A percentile compares a stretch with the other conserved stretches of the same genome.
Evolutionary conservation across 495 filamentous ascomycete genomes (phyloP).

Genomic region (Penicillium coprophilum): DNA sequence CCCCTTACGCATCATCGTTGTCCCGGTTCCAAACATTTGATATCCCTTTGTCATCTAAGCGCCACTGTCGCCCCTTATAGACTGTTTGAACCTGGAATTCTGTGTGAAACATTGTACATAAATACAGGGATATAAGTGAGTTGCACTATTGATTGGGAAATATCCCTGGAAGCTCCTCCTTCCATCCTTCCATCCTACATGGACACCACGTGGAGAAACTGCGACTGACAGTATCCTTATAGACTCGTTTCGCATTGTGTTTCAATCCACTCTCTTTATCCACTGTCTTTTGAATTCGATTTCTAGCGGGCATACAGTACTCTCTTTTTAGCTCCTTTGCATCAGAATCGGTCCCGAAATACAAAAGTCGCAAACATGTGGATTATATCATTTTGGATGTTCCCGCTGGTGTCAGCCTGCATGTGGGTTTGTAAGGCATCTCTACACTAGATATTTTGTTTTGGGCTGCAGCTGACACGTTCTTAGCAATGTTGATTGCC

Average conservation of each 20-base stretch:
- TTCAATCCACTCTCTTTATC: neutral
- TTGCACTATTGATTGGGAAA: neutral
- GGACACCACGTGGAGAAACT: neutral
- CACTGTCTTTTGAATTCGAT: neutral
- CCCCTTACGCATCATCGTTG: slow-evolving; percentile 3
- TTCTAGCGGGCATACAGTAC: neutral
- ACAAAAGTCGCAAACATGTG: slow-evolving; percentile 38
- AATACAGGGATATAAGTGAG: slow-evolving; percentile 4
- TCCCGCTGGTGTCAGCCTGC: slow-evolving; percentile 75
- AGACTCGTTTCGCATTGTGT: neutral
- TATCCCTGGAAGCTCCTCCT: neutral
- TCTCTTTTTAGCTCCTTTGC: neutral
- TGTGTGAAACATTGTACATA: slow-evolving; percentile 1
- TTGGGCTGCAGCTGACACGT: neutral
- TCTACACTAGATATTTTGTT: slow-evolving; percentile 22
- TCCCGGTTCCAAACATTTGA: neutral
- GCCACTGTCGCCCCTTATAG: slow-evolving; percentile 3
- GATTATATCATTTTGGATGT: slow-evolving; percentile 65
- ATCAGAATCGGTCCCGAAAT: neutral
- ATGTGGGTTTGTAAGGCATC: slow-evolving; percentile 69
- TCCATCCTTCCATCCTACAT: neutral
- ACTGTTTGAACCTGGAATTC: neutral
- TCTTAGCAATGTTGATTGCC: slow-evolving; percentile 60
- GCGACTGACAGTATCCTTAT: neutral
- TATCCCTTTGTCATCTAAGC: slow-evolving; percentile 8